Evolutionary conservation across 148 eudicot genomes (phyloP), one percentile per base, ranked within the genome.

Genomic region (Persicaria tinctoria): DNA sequence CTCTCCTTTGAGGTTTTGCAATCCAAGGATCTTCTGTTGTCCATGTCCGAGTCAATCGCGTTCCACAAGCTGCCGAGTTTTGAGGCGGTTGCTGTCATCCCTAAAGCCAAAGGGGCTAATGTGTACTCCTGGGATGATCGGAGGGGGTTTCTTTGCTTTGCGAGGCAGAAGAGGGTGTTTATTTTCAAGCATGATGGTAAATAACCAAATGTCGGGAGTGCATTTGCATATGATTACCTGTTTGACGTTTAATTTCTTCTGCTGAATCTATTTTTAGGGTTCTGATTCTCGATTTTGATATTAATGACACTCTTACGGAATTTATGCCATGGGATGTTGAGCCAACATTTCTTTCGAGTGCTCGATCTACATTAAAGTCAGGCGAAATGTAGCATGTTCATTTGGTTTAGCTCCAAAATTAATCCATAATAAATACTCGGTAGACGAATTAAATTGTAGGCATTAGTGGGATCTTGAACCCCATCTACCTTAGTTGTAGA

Each of bases 51-150:
- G n/a, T 86, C 97, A n/a, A 95, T 95, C 63, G 80, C 94, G 16
- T 87, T 95, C 27, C 92, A 95, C 54, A 80, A 85, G 73, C 82
- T 95, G 2, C 97, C 97, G 9, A 86, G 74, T 81, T 81, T 95
- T 78, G 99, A 95, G 90, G 88, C 90, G 1, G 60, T 87, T 64
- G 94, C 97, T 7, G 97, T 95, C 3, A 95, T 95, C 56, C 82
- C 97, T 0, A 95, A 95, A 79, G 97, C 97, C 3, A 95, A 90
- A 79, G 97, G 99, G 8, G 99, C 99, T 5, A 92, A 95, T 84
- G 97, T 78, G 2, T 92, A 83, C 57, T 80, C 87, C 20, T 95
- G 99, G 99, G 97, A 95, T 79, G 97, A 95, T 82, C 83, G 85
- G 44, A 81, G 93, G 14, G 97, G 91, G 8, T 85, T 81, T 78